Evolutionary conservation across 805 yeast species (phyloP).

Genomic region (Saccharomycopsis fibuligera): DNA sequence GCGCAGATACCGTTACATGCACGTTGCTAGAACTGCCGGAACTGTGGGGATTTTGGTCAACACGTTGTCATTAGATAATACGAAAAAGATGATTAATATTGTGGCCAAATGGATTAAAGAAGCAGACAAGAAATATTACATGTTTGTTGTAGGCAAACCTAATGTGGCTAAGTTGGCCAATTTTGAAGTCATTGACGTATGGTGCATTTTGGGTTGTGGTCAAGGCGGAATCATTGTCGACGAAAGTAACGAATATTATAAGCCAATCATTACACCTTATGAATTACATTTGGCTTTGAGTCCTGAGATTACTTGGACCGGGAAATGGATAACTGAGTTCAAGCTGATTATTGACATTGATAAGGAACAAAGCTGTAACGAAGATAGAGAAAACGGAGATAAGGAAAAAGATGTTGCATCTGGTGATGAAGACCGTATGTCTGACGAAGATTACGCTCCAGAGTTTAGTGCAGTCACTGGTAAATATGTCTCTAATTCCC

Average conservation of each 20-base stretch:
- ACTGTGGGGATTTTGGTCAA: conserved; percentile 89
- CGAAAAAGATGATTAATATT: conserved; percentile 56
- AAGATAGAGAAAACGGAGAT: conserved; percentile 28
- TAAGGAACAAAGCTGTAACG: conserved; percentile 32
- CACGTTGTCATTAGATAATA: conserved; percentile 75
- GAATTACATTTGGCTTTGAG: conserved; percentile 78
- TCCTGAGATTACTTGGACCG: conserved; percentile 81
- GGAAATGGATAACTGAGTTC: conserved; percentile 86
- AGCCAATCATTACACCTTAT: conserved; percentile 91
- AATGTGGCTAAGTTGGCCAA: conserved; percentile 96
- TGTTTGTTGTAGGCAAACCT: conserved; percentile 96
- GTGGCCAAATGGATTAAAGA: conserved; percentile 54
- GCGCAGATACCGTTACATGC: conserved; percentile 82
- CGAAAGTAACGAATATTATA: conserved; percentile 70
- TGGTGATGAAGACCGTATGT: conserved; percentile 25
- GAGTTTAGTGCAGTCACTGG: conserved; percentile 90
- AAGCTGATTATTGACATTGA: conserved; percentile 41
- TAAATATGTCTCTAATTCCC: conserved; percentile 53
- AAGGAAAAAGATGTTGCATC: conserved; percentile 24
- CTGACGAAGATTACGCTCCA: conserved; percentile 57
- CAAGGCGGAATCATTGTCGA: conserved; percentile 89
- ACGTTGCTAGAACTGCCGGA: conserved; percentile 82
- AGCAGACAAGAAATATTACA: conserved; percentile 86
- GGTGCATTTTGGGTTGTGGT: conserved; percentile 94
- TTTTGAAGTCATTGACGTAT: conserved; percentile 86